Conservation (phyloP, 2,329 filamentous ascomycete genomes). For the Volutella citrinella region DNA sequence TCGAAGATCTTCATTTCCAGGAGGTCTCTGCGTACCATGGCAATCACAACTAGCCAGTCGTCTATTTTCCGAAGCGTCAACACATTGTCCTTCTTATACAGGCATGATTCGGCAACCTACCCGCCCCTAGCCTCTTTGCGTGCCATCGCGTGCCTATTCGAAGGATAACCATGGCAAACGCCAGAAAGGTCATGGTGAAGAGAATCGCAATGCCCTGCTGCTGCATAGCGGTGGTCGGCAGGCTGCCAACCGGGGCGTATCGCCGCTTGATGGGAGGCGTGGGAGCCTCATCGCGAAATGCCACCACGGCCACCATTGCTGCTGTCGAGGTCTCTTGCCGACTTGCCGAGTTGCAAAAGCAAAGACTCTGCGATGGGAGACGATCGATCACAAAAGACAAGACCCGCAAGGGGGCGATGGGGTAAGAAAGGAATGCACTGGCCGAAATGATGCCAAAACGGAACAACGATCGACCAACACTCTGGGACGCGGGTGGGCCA, state of each 20-base stretch:
- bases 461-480: no score
- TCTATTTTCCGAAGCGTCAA: no score
- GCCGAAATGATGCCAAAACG: no score
- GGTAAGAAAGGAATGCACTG: no score
- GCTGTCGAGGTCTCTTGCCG: no score
- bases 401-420: no score
- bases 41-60: conserved; percentile 15
- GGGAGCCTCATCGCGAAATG: background rate
- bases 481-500: no score
- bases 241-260: conserved; percentile 10
- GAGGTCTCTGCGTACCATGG: conserved; percentile 10
- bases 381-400: no score
- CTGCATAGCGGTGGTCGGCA: conserved; percentile 15
- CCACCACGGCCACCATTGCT: conserved; percentile 3
- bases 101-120: conserved; percentile 4
- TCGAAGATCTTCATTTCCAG: background rate
- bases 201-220: conserved; percentile 17
- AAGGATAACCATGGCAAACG: conserved; percentile 11
- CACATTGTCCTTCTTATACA: no score
- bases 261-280: conserved; percentile 6
- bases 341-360: no score
- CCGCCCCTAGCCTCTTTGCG: conserved; percentile 16
- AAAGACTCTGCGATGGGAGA: no score
- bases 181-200: conserved; percentile 15
- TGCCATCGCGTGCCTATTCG: conserved; percentile 17